Base-by-base conservation (phyloP, 306 rosid species). In the Chamaecrista fasciculata region DNA sequence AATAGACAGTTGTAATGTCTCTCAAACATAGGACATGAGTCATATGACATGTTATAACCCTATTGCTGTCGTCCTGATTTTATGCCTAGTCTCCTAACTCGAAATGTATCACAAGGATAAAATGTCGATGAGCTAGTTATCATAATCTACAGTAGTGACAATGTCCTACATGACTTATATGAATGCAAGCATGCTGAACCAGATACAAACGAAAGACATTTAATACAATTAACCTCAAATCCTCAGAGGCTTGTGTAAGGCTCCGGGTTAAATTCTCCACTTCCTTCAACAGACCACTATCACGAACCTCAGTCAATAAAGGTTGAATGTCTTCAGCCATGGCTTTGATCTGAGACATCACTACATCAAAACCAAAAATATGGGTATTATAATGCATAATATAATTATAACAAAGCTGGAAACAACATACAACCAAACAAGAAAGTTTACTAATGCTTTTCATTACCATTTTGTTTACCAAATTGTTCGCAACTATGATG, bases 321-420 rank as follows among this genome's bases (percentile, higher is more conserved):
- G 98, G 98, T 80, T 86, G 96, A 77, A 87, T 71, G 83, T 93
- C 98, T 80, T 86, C 96, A 78, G 93, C 84, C 96, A 93, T 89
- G 92, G 95, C 98, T 89, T 92, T 69, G 36, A 92, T 84, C 98
- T 89, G 96, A 84, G 86, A 79, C 77, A 82, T 87, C 88, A 89
- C 92, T 87, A 87, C 89, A 87, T 83, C 96, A 82, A 81, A 73
- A 74, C 76, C 50, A 77, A 80, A 72, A 59, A 75, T 23, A 81
- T 64, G 73, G 79, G 77, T 75, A 84, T 87, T 86, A 87, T 80
- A 75, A 87, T 65, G 69, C 79, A 73, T 49, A 47, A 71, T 23
- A 69, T 50, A 50, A 58, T 40, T 42, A 20, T 20, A 46, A 65
- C 36, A 75, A 39, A 37, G 2, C 19, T 78, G 23, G 3, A 51